A percentile compares a stretch with the other conserved stretches of the same genome.
phyloP scores from a whole-genome alignment of 2,329 filamentous ascomycete genomes.

The Talaromyces albobiverticillius region DNA sequence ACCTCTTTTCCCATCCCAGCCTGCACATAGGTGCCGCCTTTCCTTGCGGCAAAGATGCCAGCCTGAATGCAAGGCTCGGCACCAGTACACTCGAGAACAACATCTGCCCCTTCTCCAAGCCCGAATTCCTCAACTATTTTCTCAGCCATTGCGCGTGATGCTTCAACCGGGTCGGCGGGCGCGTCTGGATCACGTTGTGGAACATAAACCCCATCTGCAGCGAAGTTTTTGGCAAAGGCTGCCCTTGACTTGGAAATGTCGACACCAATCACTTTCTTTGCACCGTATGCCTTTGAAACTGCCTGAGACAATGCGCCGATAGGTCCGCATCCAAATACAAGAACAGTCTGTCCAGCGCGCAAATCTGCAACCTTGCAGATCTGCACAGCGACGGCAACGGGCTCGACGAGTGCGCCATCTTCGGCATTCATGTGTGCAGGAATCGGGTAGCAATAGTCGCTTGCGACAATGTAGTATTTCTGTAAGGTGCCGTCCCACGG shows the following conservation, averaged over 20 bases:
- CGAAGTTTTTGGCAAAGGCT: conserved; percentile 45
- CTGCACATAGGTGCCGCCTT: conserved; percentile 52
- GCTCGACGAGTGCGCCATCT: conserved; percentile 54
- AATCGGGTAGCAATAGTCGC: conserved; percentile 49
- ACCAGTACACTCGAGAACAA: conserved; percentile 51
- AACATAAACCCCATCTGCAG: conserved; percentile 45
- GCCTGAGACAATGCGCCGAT: conserved; percentile 50
- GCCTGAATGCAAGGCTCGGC: conserved; percentile 48
- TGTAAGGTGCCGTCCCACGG: conserved; percentile 50
- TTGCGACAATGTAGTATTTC: conserved; percentile 48
- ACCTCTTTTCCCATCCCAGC: conserved; percentile 50
- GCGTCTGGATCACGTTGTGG: conserved; percentile 20
- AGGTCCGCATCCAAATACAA: conserved; percentile 52
- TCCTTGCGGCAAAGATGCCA: conserved; percentile 44
- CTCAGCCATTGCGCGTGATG: conserved; percentile 29
- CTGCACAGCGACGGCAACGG: conserved; percentile 52
- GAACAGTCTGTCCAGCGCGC: conserved; percentile 41
- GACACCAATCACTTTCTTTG: conserved; percentile 46
- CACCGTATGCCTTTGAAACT: conserved; percentile 47
- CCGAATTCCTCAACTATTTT: conserved; percentile 38
- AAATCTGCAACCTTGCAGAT: conserved; percentile 44
- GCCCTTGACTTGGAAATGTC: conserved; percentile 45
- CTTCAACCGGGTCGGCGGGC: conserved; percentile 29
- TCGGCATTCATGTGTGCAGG: conserved; percentile 47
- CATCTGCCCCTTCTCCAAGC: conserved; percentile 48